Conservation (phyloP, 2,329 filamentous ascomycete genomes). For the Fusarium graminum region DNA sequence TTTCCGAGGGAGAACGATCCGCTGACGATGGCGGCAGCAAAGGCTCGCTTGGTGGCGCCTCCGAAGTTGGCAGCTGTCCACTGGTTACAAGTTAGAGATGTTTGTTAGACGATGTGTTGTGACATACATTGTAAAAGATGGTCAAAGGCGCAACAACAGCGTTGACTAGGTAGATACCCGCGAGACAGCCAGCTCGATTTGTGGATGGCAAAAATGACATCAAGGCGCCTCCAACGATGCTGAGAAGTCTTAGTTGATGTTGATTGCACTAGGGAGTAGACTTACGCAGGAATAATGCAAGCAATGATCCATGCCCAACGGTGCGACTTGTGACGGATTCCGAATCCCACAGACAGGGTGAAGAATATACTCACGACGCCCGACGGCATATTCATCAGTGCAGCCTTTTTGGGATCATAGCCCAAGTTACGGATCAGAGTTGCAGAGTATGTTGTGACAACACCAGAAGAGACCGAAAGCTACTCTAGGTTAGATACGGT, state of each 20-base stretch:
- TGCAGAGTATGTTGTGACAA: constrained; percentile 67
- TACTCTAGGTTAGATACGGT: constrained; percentile 6
- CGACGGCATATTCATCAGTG: constrained; percentile 68
- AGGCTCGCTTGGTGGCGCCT: constrained; percentile 65
- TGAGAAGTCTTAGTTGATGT: constrained; percentile 26
- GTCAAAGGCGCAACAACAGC: constrained; percentile 61
- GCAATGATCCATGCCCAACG: constrained; percentile 64
- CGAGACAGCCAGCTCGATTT: constrained; percentile 62
- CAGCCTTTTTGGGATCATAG: constrained; percentile 59
- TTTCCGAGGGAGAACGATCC: constrained; percentile 67
- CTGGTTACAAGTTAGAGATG: constrained; percentile 32
- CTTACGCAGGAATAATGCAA: constrained; percentile 63
- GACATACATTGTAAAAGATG: constrained; percentile 61
- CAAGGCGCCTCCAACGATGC: constrained; percentile 62
- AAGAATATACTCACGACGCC: constrained; percentile 66
- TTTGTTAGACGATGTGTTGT: rapidly evolving
- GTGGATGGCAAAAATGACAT: constrained; percentile 65
- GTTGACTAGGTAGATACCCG: constrained; percentile 65
- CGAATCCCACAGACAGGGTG: constrained; percentile 62
- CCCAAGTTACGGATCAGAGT: constrained; percentile 65
- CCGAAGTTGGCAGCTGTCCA: constrained; percentile 65
- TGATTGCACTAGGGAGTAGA: neutral
- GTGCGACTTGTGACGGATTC: constrained; percentile 61
- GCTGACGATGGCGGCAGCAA: constrained; percentile 63
- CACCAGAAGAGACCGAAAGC: constrained; percentile 65